Evolutionary conservation across 257 asterid species (phyloP), one percentile per base, ranked within the genome.

Genomic region (Scutellaria barbata): DNA sequence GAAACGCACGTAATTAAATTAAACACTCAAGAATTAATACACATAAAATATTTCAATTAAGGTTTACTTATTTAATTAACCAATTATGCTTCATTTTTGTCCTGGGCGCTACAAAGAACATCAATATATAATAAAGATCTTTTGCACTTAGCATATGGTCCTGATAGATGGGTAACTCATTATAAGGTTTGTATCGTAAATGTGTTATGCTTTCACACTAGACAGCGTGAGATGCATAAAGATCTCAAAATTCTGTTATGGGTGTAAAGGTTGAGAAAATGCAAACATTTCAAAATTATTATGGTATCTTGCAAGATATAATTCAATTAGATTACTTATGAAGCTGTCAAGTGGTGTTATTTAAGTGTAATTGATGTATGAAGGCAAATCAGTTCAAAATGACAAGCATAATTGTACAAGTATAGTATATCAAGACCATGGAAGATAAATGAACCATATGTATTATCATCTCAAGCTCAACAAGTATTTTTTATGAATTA

Each of bases 341-440:
- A 50, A 35, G 10, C 6, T 20, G 48, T 50, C 17, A 14, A n/a
- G 50, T 66, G 14, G 59, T 66, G 45, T 66, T 43, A 56, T 64
- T 64, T 42, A 64, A 64, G 57, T 64, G 59, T 47, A 30, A 65
- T 25, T 65, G 71, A n/a, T n/a, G 50, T 48, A 13, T 66, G 61
- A 33, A 50, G 41, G 55, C 11, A 45, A 10, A 7, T 54, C 39
- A 10, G 60, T 54, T 18, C 60, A n/a, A 54, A 8, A 54, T 0
- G 37, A 54, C 30, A 54, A 54, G 60, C 7, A 54, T 13, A 54
- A 54, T 10, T 54, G 7, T 16, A 52, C 12, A 52, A 52, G 58
- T 52, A 52, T 52, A 17, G 16, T 52, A 11, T 17, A 17, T 52
- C 58, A 52, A 16, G 33, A 16, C 33, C 33, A 8, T 52, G 58